Evolutionary conservation across 2,329 filamentous ascomycete species (phyloP), one percentile per base, ranked within the genome.

Genomic region (Thermothelomyces thermophilus): DNA sequence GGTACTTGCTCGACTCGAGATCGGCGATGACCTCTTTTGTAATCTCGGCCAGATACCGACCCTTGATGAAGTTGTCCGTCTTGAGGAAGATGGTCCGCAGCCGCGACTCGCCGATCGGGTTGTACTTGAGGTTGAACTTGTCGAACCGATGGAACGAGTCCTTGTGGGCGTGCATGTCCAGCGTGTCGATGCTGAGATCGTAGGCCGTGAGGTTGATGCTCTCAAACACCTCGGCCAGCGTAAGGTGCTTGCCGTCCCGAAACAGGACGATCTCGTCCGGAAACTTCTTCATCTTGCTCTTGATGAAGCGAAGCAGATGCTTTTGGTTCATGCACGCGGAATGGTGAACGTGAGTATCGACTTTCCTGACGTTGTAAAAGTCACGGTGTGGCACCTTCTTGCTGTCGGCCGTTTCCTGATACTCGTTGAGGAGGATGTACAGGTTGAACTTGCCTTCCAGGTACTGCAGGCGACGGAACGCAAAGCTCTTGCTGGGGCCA

Each of bases 321-420:
- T 98, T 98, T 69, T 98, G 93, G 65, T 98, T 98, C 93, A 98
- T 98, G 67, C 93, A 98, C 20, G 93, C 93, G 14, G 93, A 98
- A 68, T 98, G 93, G 66, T 98, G 93, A 60, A 98, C 93, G 76
- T 98, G 93, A 8, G 93, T 98, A 65, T 98, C 93, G 44, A 98
- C 93, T 68, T 98, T 98, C 64, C 93, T 81, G 42, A 98, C 93
- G 64, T 98, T 98, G 74, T 98, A 98, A 65, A 98, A 98, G 69
- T 98, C 93, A 72, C 93, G 83, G 68, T 98, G 93, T 2, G 93
- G 93, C 48, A 97, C 93, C 61, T 87, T 91, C 68, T 98, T 98
- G 66, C 88, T 96, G 72, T 98, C 93, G 52, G 93, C 91, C 46
- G 94, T 93, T 68, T 98, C 93, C 64, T 97, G 90, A 60, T 97